Percentiles rank a stretch among this genome's conserved stretches.
Conservation (phyloP, 495 filamentous ascomycete species). For the Xylaria longipes region DNA sequence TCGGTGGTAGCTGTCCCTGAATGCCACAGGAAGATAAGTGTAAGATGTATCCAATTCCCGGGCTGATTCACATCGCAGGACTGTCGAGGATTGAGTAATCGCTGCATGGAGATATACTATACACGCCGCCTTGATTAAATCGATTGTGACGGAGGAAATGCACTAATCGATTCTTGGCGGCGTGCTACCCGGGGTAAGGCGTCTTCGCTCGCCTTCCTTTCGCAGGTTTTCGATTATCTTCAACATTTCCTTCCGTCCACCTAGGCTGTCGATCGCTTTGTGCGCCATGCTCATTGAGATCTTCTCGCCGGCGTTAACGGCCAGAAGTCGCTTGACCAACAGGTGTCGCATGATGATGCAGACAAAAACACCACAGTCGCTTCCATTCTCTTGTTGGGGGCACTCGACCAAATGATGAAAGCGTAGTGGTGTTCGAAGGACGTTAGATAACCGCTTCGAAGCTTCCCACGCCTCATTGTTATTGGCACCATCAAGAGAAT, state of each 20-base stretch:
- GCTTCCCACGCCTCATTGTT: slow-evolving; percentile 71
- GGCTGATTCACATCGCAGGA: not conserved
- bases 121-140: not conserved
- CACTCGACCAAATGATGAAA: slow-evolving; percentile 82
- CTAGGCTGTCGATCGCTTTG: slow-evolving; percentile 75
- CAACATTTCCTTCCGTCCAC: slow-evolving; percentile 85
- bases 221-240: slow-evolving; percentile 81
- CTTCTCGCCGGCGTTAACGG: slow-evolving; percentile 75
- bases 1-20: not conserved
- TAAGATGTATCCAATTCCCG: not conserved
- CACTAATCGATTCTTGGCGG: slow-evolving; percentile 41
- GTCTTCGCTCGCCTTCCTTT: slow-evolving; percentile 80
- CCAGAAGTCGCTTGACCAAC: slow-evolving; percentile 80
- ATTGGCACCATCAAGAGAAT: slow-evolving; percentile 83
- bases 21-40: not conserved
- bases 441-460: slow-evolving; percentile 62
- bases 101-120: not conserved
- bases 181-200: slow-evolving; percentile 45
- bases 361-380: slow-evolving; percentile 95
- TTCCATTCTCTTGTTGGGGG: slow-evolving; percentile 90
- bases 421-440: slow-evolving; percentile 69
- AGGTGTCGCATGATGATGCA: slow-evolving; percentile 92
- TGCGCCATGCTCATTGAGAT: slow-evolving; percentile 92
- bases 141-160: not conserved
- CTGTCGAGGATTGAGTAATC: not conserved